phyloP scores from a whole-genome alignment of 768 basidiomycete species.

The Scleroderma bovista region DNA sequence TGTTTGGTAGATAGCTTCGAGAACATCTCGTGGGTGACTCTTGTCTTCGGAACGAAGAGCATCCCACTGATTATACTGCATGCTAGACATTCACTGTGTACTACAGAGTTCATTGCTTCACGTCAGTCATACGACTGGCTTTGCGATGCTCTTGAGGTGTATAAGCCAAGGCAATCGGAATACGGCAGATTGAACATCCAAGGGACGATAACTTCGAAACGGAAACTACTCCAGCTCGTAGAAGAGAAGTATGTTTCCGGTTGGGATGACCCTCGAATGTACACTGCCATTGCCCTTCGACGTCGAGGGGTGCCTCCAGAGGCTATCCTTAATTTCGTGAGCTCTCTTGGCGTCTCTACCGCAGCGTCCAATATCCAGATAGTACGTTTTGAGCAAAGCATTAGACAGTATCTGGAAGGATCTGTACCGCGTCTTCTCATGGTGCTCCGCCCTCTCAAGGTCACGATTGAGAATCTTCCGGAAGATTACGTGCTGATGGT shows the following conservation, averaged over 20 bases:
- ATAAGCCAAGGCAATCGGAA: constrained; percentile 96
- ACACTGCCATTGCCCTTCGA: constrained; percentile 93
- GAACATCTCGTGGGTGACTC: constrained; percentile 84
- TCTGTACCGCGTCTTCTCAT: constrained; percentile 85
- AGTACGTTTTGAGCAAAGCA: constrained; percentile 82
- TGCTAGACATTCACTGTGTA: constrained; percentile 90
- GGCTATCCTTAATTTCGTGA: constrained; percentile 90
- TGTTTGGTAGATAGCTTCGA: constrained; percentile 98
- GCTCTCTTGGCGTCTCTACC: constrained; percentile 90
- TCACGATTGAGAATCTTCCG: constrained; percentile 85
- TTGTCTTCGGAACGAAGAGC: not conserved
- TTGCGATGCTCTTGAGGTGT: constrained; percentile 94
- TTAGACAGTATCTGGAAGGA: constrained; percentile 86
- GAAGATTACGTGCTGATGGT: constrained; percentile 80
- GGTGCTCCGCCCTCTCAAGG: constrained; percentile 85
- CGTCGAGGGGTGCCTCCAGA: constrained; percentile 96
- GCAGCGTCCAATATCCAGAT: constrained; percentile 79
- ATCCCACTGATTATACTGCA: not conserved
- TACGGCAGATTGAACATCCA: constrained; percentile 91
- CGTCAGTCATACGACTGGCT: constrained; percentile 99
- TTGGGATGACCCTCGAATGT: constrained; percentile 97
- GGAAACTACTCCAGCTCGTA: constrained; percentile 88
- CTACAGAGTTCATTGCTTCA: constrained; percentile 90
- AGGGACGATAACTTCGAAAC: constrained; percentile 95
- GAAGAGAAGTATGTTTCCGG: constrained; percentile 77